Percentiles rank a stretch among this genome's conserved stretches.
Evolutionary conservation across 805 yeast genomes (phyloP).

Genomic region (Yarrowia sp.): DNA sequence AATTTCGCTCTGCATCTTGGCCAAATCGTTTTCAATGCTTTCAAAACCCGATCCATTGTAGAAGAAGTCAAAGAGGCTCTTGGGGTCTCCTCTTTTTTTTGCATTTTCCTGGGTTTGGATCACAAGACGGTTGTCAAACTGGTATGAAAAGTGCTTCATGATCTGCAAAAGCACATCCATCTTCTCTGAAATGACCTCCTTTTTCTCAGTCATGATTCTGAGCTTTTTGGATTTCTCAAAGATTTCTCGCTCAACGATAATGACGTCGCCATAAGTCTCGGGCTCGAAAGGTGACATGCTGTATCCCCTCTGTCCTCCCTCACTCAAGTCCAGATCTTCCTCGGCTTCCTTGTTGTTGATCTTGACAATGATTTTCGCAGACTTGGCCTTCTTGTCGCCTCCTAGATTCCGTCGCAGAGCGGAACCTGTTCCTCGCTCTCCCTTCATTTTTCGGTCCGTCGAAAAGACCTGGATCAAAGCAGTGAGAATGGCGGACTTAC

Average conservation of each 20-base stretch:
- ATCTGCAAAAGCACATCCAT: constrained; percentile 64
- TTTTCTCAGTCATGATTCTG: constrained; percentile 50
- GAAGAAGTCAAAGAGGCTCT: constrained; percentile 68
- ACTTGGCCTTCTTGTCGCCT: constrained; percentile 69
- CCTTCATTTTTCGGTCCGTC: constrained; percentile 83
- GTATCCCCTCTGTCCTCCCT: background rate
- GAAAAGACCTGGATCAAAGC: constrained; percentile 75
- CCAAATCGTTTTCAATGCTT: constrained; percentile 48
- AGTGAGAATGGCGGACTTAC: constrained; percentile 83
- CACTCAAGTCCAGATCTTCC: constrained; percentile 49
- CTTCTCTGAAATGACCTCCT: constrained; percentile 55
- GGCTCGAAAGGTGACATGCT: constrained; percentile 56
- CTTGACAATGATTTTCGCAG: constrained; percentile 64
- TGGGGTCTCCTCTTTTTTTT: constrained; percentile 69
- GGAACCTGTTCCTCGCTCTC: constrained; percentile 57
- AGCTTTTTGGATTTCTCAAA: constrained; percentile 54
- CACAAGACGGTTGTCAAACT: constrained; percentile 87
- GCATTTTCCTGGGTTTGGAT: constrained; percentile 93
- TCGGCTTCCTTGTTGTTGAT: constrained; percentile 41
- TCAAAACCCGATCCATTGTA: constrained; percentile 76
- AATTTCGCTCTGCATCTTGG: constrained; percentile 42
- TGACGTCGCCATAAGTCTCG: constrained; percentile 62
- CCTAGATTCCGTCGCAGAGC: constrained; percentile 61
- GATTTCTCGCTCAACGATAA: constrained; percentile 66
- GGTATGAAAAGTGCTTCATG: constrained; percentile 65